Conservation (phyloP, 2,329 filamentous ascomycete genomes). For the Aspergillus clavatus region DNA sequence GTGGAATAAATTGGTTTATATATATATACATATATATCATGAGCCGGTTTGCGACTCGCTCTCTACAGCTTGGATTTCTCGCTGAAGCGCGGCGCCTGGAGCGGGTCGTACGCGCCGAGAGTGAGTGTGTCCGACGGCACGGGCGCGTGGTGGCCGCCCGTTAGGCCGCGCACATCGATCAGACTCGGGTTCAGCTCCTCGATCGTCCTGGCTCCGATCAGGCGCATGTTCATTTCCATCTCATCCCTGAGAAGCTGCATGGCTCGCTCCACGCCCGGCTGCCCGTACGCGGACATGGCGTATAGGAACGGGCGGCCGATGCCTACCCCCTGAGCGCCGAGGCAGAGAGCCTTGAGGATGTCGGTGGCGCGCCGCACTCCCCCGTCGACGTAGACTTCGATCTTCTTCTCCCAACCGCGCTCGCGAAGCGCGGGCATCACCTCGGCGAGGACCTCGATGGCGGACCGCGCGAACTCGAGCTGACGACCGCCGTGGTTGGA, state of each 20-base stretch:
- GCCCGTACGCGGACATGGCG: conserved; percentile 89
- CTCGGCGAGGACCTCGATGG: conserved; percentile 85
- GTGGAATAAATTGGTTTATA: not conserved
- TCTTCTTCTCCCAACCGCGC: conserved; percentile 65
- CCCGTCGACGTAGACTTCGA: conserved; percentile 89
- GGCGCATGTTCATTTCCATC: conserved; percentile 98
- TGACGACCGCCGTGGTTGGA: conserved; percentile 96
- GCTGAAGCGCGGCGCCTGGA: conserved; percentile 46
- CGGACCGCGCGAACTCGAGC: conserved; percentile 84
- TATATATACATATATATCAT: too few species aligned
- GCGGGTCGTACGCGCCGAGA: conserved; percentile 53
- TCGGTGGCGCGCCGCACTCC: conserved; percentile 87
- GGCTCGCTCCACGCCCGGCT: conserved; percentile 80
- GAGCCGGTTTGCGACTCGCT: not conserved
- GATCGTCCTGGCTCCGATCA: conserved; percentile 74
- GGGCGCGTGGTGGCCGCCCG: conserved; percentile 51
- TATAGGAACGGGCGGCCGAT: conserved; percentile 94
- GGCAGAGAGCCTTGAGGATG: conserved; percentile 88
- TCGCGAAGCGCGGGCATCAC: conserved; percentile 81
- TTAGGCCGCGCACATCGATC: conserved; percentile 69
- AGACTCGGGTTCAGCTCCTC: conserved; percentile 75
- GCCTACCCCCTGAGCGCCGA: conserved; percentile 87
- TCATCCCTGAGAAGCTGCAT: conserved; percentile 93
- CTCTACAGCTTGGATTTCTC: conserved; percentile 45
- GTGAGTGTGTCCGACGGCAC: conserved; percentile 61